Base-by-base conservation (phyloP, 2,329 filamentous ascomycete species). In the Penicillium sp. region DNA sequence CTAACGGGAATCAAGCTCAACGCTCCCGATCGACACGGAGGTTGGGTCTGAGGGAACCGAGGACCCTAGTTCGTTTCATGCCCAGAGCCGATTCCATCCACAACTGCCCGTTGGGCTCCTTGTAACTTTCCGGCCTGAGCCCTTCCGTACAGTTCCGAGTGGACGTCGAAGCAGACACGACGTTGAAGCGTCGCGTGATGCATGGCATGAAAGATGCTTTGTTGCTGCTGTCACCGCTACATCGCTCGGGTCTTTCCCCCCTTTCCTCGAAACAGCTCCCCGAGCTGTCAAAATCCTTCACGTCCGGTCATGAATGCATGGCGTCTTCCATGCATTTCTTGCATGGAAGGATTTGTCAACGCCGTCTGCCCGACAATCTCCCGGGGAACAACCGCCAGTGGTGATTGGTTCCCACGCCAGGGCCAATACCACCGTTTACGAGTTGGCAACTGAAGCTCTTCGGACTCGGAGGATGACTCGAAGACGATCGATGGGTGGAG, bases 81-180 rank as follows among this genome's bases (percentile, higher is more conserved):
- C 16, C 30, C 13, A 33, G 16, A 15, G 16, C 16, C 26, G 7
- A 43, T 49, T 49, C 25, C 7, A 36, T 36, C 39, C 32, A 19
- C 25, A 47, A 33, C 44, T 37, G 43, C 36, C 45, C 47, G 41
- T 50, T 47, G 38, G 43, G 43, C 44, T n/a, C n/a, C n/a, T n/a
- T n/a, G n/a, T n/a, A n/a, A n/a, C n/a, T n/a, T n/a, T n/a, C n/a
- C 25, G 11, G 25, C 11, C 25, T 27, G 11, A 27, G 14, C 11
- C 25, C 5, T 27, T 27, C 25, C 11, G 25, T 6, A 13, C 21
- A 7, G 14, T 27, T 27, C 62, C 60, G 62, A 63, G 54, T 64
- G 61, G 60, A 46, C 41, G 39, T 53, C 33, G 36, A 34, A 33
- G 45, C 50, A 47, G 48, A 63, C 57, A 62, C 59, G 58, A 58